Conservation (phyloP, 1,284 basidiomycete species). For the Nidula niveotomentosa region DNA sequence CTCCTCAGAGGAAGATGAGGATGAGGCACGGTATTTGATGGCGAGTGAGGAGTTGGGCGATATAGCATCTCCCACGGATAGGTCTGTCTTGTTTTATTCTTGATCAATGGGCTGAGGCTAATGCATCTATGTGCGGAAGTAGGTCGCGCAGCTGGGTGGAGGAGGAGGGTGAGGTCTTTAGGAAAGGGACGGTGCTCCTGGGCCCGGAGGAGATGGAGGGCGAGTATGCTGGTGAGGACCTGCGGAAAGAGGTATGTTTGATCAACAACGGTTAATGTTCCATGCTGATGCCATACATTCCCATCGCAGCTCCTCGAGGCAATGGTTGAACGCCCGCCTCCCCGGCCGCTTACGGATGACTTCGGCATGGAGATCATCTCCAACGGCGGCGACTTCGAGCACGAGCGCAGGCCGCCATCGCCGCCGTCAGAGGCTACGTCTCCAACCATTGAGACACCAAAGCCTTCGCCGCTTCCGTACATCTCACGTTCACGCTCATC, state of each 20-base stretch:
- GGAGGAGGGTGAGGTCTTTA: slow-evolving; percentile 91
- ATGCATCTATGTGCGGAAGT: not conserved
- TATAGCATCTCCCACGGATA: slow-evolving; percentile 40
- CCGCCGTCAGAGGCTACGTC: slow-evolving; percentile 9
- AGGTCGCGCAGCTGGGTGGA: slow-evolving; percentile 80
- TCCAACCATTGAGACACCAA: slow-evolving; percentile 25
- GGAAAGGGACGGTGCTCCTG: slow-evolving; percentile 80
- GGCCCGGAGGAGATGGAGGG: slow-evolving; percentile 85
- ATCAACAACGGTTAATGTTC: not conserved
- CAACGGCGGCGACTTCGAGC: slow-evolving; percentile 16
- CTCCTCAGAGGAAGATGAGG: slow-evolving; percentile 46
- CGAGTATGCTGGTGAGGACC: slow-evolving; percentile 80
- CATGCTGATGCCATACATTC: not conserved
- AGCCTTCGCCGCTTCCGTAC: slow-evolving; percentile 54
- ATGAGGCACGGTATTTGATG: slow-evolving; percentile 23
- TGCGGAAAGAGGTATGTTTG: slow-evolving; percentile 74
- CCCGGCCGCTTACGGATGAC: slow-evolving; percentile 55
- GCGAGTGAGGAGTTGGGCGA: not conserved
- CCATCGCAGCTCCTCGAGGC: slow-evolving; percentile 48
- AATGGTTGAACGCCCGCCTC: slow-evolving; percentile 62
- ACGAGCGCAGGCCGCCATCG: slow-evolving; percentile 11
- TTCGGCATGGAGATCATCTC: slow-evolving; percentile 40
- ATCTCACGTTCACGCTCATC: slow-evolving; percentile 52
- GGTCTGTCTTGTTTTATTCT: slow-evolving; percentile 32
- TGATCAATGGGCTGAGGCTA: slow-evolving; percentile 1